Base-by-base conservation (phyloP, 2,329 filamentous ascomycete genomes). In the Clarireedia hainanense region DNA sequence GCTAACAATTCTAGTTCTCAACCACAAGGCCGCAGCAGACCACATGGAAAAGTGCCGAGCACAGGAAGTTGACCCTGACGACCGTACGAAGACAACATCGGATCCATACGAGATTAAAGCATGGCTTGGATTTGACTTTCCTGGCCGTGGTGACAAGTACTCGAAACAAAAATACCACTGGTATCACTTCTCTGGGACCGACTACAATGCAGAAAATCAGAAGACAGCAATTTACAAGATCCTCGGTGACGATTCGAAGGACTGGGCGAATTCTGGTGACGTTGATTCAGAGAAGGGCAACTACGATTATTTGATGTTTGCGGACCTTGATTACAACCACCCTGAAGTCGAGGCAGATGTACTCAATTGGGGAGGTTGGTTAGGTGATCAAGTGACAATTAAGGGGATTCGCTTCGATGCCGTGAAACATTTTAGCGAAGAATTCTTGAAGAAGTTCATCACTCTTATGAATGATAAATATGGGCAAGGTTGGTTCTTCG, bases 291-390 rank as follows among this genome's bases (percentile, higher is more conserved):
- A 86, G 67, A 78, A 82, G 60, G 86, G 86, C 6, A 89, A 89
- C 64, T 83, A 80, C 43, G 81, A 85, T 67, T 88, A 83, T 65
- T 76, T 89, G 15, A 88, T 89, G 83, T 88, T 87, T 62, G 81
- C 83, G 5, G 82, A 89, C 67, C 68, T 89, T 40, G 85, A 89
- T 68, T 85, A 86, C 67, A 70, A 72, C 2, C 77, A 86, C 56
- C 74, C 75, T 0, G 85, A 87, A 61, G 85, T 89, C 9, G 74
- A 76, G 36, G 69, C 76, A 4, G 86, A 89, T 60, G 77, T 88
- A 4, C 73, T 84, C 53, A 74, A 76, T 50, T 89, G 86, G 86
- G 83, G 81, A 2, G 72, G 77, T 4, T 90, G 86, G 86, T 75
- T 90, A 56, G 76, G 79, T 1, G 72, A 78, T 5, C 74, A 84